Evolutionary conservation across 2,329 filamentous ascomycete species (phyloP).

Genomic region (Diaporthe vaccinii): DNA sequence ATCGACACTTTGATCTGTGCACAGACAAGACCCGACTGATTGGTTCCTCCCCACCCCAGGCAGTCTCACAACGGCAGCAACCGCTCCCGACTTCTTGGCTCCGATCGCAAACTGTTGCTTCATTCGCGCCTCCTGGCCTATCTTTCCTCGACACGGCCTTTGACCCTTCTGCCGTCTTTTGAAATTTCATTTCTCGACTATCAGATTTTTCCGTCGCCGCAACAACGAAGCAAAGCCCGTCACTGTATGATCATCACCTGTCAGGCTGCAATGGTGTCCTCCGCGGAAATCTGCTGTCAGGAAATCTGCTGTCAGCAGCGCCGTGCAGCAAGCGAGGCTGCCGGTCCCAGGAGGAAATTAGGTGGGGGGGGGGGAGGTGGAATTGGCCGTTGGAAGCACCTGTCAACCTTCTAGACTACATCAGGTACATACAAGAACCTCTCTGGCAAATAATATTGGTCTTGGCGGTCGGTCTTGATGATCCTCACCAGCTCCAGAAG

Average conservation of each 20-base stretch:
- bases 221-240: background rate
- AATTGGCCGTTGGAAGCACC: conserved; percentile 5
- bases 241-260: background rate
- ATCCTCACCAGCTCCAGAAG: background rate
- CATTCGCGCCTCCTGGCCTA: background rate
- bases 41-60: conserved; percentile 26
- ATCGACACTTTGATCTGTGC: conserved; percentile 23
- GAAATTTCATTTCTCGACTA: background rate
- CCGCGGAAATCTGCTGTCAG: conserved; percentile 14
- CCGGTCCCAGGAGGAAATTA: background rate
- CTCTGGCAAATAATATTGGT: conserved; percentile 3
- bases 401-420: background rate
- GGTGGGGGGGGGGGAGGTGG: background rate
- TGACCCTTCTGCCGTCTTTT: conserved; percentile 1
- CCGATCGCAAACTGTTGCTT: conserved; percentile 41
- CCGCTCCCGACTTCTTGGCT: conserved; percentile 17
- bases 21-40: conserved; percentile 22
- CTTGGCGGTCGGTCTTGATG: conserved; percentile 2
- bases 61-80: conserved; percentile 21
- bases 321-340: conserved; percentile 17
- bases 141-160: conserved; percentile 1
- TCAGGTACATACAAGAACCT: background rate
- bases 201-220: background rate
- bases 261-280: conserved; percentile 4
- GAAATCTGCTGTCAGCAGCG: conserved; percentile 25